phyloP scores from a whole-genome alignment of 495 filamentous ascomycete genomes.

The Penicillium waksmanii region DNA sequence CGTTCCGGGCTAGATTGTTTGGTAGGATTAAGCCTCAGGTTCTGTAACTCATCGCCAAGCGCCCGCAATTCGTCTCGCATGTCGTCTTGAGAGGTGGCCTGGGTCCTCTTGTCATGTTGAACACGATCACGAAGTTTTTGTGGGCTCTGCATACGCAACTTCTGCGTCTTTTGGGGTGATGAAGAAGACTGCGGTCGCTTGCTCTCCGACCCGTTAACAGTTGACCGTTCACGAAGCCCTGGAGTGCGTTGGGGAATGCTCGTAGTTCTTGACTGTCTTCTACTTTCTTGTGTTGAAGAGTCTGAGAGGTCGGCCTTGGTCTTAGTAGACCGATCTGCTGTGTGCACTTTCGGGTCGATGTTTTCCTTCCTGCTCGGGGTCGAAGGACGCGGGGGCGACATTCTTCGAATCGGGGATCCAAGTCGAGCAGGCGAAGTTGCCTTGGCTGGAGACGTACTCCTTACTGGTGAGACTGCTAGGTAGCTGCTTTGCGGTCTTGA shows the following conservation, averaged over 20 bases:
- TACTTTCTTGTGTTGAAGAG: conserved; percentile 46
- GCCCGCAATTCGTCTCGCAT: conserved; percentile 77
- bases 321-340: conserved; percentile 40
- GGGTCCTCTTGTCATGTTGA: conserved; percentile 74
- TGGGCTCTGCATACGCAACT: conserved; percentile 83
- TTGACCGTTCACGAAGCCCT: conserved; percentile 57
- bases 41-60: conserved; percentile 81
- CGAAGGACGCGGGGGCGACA: conserved; percentile 43
- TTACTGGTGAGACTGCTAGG: conserved; percentile 33
- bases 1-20: conserved; percentile 26
- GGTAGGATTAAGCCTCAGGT: conserved; percentile 50
- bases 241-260: conserved; percentile 54
- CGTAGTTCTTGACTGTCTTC: conserved; percentile 55
- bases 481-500: conserved; percentile 40
- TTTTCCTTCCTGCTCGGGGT: conserved; percentile 64
- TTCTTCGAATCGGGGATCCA: conserved; percentile 39
- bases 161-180: conserved; percentile 55
- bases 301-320: conserved; percentile 42
- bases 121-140: conserved; percentile 92
- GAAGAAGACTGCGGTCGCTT: conserved; percentile 41
- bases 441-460: conserved; percentile 39
- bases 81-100: conserved; percentile 66
- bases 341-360: conserved; percentile 39
- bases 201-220: conserved; percentile 40
- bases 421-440: conserved; percentile 35